A percentile compares a stretch with the other conserved stretches of the same genome.
phyloP scores from a whole-genome alignment of 805 yeast species.

The Nakazawaea anatomiae region DNA sequence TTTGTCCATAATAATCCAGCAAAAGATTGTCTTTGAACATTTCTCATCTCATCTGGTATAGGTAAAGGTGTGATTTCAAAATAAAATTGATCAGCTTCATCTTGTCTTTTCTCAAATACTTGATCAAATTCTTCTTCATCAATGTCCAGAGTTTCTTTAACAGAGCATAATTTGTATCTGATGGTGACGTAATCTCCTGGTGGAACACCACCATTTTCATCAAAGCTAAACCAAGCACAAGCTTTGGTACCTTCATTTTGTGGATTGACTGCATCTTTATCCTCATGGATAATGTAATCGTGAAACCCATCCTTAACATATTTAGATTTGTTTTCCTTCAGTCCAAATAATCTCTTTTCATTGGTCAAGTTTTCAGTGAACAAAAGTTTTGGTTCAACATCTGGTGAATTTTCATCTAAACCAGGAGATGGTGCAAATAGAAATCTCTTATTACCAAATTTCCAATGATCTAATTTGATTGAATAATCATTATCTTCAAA shows the following conservation, averaged over 20 bases:
- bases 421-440: constrained; percentile 86
- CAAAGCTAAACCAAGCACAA: constrained; percentile 78
- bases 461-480: constrained; percentile 58
- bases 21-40: constrained; percentile 88
- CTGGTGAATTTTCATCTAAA: constrained; percentile 45
- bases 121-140: constrained; percentile 74
- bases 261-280: constrained; percentile 62
- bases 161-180: constrained; percentile 53
- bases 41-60: constrained; percentile 69
- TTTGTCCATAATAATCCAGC: constrained; percentile 93
- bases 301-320: constrained; percentile 91
- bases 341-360: constrained; percentile 57
- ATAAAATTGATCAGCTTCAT: constrained; percentile 90
- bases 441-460: constrained; percentile 60
- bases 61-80: constrained; percentile 87
- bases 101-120: constrained; percentile 62
- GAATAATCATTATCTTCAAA: constrained; percentile 35
- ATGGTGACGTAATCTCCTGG: constrained; percentile 84
- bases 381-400: constrained; percentile 68
- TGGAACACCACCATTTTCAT: constrained; percentile 71
- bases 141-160: constrained; percentile 28
- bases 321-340: constrained; percentile 43
- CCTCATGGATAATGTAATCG: constrained; percentile 64
- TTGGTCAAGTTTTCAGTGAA: constrained; percentile 93
- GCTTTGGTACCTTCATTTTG: constrained; percentile 71